A percentile compares a stretch with the other conserved stretches of the same genome.
phyloP scores from a whole-genome alignment of 441 rosid species.

The Bocquillonia castaneifolia region DNA sequence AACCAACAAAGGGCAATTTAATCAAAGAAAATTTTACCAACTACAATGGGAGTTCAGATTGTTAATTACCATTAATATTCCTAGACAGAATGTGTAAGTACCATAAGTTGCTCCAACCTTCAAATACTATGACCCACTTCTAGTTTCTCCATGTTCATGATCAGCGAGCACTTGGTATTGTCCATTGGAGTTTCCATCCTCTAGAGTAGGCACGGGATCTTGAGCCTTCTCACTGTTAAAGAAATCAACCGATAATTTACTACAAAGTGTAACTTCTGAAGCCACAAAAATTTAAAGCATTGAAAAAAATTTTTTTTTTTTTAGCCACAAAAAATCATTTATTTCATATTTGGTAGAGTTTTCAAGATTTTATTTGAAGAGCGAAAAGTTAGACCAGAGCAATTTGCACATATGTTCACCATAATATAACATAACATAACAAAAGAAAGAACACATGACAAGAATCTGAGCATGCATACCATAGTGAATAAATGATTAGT shows the following conservation, averaged over 20 bases:
- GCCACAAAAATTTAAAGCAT: too few relatives aligned
- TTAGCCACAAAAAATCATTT: too few relatives aligned
- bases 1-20: background rate
- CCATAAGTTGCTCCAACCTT: background rate
- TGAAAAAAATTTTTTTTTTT: too few relatives aligned
- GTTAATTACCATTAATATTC: background rate
- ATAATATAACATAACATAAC: background rate
- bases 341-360: too few relatives aligned
- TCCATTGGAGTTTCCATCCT: conserved; percentile 15
- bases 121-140: conserved; percentile 15
- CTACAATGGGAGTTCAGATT: background rate
- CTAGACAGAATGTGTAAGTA: background rate
- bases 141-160: too few relatives aligned
- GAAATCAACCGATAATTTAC: background rate
- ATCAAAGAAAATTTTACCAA: background rate
- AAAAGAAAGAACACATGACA: background rate
- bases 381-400: background rate
- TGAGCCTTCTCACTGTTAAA: conserved; percentile 33
- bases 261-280: background rate
- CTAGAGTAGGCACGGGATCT: conserved; percentile 7
- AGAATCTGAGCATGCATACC: conserved; percentile 27
- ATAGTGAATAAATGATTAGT: conserved; percentile 40
- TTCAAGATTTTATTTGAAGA: too few relatives aligned
- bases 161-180: conserved; percentile 31
- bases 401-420: background rate